A percentile compares a stretch with the other conserved stretches of the same genome.
phyloP scores from a whole-genome alignment of 2,329 filamentous ascomycete species.

The Blastomyces percursus region DNA sequence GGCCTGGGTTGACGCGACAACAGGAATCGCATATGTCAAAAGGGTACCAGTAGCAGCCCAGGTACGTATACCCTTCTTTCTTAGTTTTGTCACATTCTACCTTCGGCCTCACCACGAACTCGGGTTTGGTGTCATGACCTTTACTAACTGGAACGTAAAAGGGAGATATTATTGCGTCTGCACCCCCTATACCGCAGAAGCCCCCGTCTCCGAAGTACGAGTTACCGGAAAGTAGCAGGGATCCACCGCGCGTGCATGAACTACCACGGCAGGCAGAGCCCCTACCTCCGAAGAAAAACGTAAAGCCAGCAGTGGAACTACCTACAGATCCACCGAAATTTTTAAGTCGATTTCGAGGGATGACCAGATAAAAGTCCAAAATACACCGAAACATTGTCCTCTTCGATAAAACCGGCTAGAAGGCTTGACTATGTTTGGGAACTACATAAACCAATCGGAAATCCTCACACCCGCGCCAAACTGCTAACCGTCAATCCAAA shows the following conservation, averaged over 20 bases:
- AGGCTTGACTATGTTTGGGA: not conserved
- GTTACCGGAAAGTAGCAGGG: not conserved
- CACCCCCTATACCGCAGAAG: not conserved
- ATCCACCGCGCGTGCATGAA: not conserved
- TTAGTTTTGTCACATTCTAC: not conserved
- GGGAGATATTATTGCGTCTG: not conserved
- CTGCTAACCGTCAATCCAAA: not conserved
- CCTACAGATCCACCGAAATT: constrained; percentile 3
- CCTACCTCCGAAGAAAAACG: not conserved
- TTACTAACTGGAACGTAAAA: not conserved
- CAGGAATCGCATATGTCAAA: constrained; percentile 24
- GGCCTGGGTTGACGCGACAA: constrained; percentile 31
- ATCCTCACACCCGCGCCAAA: not conserved
- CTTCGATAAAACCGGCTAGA: too few species aligned
- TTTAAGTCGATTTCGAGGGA: constrained; percentile 3
- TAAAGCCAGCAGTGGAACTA: constrained; percentile 2
- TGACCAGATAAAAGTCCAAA: not conserved
- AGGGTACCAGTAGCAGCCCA: constrained; percentile 14
- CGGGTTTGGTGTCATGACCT: not conserved
- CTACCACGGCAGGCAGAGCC: not conserved
- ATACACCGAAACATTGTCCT: not conserved
- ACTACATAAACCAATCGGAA: not conserved
- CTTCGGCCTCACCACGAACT: too few species aligned
- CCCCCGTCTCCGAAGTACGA: constrained; percentile 4
- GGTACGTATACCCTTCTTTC: not conserved